Evolutionary conservation across 2,329 filamentous ascomycete species (phyloP), one percentile per base, ranked within the genome.

Genomic region (Pseudocercospora cruenta): DNA sequence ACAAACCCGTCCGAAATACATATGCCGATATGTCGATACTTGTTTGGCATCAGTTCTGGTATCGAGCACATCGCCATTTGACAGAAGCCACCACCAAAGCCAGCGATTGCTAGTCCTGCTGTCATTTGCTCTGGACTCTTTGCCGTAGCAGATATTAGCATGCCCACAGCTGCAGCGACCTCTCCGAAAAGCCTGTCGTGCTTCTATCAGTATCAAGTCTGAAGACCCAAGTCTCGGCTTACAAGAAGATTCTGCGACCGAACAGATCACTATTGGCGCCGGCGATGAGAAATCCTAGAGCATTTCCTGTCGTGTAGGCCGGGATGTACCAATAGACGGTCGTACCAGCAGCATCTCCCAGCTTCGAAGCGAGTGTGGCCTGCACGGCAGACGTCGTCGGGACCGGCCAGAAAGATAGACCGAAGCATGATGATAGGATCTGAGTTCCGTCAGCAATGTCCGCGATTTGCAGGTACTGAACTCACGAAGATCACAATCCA

Each of bases 1-100:
- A 82, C 79, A 9, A 77, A 77, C 45, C 59, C 67, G 33, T 67
- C 71, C 14, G 64, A 66, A 26, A 74, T 65, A 21, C 62, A 49
- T 26, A 71, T 67, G n/a, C 70, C 72, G 43, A 73, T 70, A 55
- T 74, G 71, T 12, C 72, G 65, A 24, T 64, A 70, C 33, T 69
- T 70, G 62, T 73, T 73, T 10, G 70, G 70, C 59, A 74, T 66
- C 10, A 73, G 61, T 60, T 73, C 72, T 4, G 72, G 70, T 24
- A 74, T 68, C n/a, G 67, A 63, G 58, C 66, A 72, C 60, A 67
- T 66, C 19, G 69, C 69, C 66, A 71, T 49, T 60, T 62, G 66
- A 53, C 63, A 67, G 47, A 67, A 67, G 47, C 63, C 65, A 14
- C 62, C 65, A 14, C 65, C 65, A 39, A 64, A 67, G 2, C 65